Conservation (phyloP, 192 early-diverging fungal species). For the Coemansia sp. region DNA sequence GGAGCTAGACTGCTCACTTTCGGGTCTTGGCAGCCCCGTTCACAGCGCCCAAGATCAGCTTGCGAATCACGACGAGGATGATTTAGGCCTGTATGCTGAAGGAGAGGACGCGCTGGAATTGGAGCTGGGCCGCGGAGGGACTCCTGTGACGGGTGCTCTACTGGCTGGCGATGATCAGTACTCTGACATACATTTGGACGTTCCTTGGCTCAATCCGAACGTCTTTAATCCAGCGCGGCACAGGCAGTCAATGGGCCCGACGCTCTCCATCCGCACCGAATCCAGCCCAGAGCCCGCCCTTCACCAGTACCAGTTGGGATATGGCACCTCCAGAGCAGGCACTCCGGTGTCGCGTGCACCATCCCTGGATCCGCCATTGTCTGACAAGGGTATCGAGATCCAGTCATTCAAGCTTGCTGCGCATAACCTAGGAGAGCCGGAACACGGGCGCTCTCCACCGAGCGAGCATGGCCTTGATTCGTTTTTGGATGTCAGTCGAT, state of each 20-base stretch:
- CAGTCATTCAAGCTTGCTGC: slow-evolving; percentile 38
- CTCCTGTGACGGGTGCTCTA: background rate
- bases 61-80: background rate
- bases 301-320: background rate
- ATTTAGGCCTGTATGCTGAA: background rate
- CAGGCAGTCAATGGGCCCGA: slow-evolving; percentile 2
- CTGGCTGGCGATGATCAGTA: background rate
- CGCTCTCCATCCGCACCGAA: slow-evolving; percentile 18
- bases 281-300: slow-evolving; percentile 14
- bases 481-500: slow-evolving; percentile 24
- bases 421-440: background rate
- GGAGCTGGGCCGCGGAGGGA: slow-evolving; percentile 31
- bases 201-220: slow-evolving; percentile 43
- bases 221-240: slow-evolving; percentile 1
- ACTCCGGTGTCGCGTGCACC: slow-evolving; percentile 21
- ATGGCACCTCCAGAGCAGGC: slow-evolving; percentile 5
- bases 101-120: slow-evolving; percentile 14
- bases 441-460: background rate
- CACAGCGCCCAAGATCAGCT: background rate
- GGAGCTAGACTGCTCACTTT: no score
- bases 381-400: slow-evolving; percentile 35
- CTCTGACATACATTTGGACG: slow-evolving; percentile 25
- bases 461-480: slow-evolving; percentile 31
- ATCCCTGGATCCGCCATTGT: slow-evolving; percentile 30
- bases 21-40: background rate